phyloP scores from a whole-genome alignment of 2,329 filamentous ascomycete species.

The Aspergillus puulaauensis region DNA sequence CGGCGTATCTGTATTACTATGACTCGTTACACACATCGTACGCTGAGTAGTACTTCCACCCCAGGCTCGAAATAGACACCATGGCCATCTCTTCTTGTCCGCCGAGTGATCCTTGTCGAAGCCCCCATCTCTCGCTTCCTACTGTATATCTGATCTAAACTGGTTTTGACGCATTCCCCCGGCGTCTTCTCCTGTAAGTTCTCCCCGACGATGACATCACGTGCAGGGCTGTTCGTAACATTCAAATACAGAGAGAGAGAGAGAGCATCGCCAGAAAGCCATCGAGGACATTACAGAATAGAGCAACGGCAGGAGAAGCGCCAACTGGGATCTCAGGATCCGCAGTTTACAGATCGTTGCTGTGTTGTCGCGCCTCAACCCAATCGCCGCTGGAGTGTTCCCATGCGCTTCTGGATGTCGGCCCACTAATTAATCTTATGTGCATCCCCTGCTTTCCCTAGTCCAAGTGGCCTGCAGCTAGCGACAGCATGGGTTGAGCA shows the following conservation, averaged over 20 bases:
- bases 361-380: slow-evolving; percentile 14
- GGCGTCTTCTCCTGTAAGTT: neutral
- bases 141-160: neutral
- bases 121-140: neutral
- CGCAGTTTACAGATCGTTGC: slow-evolving; percentile 12
- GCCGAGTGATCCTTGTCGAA: neutral
- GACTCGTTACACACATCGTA: neutral
- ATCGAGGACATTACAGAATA: neutral
- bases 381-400: slow-evolving; percentile 9
- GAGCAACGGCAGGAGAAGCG: neutral
- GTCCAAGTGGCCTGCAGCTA: slow-evolving; percentile 10
- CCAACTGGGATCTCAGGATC: slow-evolving; percentile 10
- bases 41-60: neutral
- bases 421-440: slow-evolving; percentile 10
- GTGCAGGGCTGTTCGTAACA: neutral
- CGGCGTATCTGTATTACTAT: neutral
- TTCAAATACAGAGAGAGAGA: neutral
- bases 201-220: neutral
- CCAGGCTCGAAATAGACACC: neutral
- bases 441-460: slow-evolving; percentile 11
- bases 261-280: neutral
- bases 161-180: neutral
- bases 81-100: neutral
- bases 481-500: slow-evolving; percentile 11
- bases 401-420: neutral